Conservation (phyloP, 2,329 filamentous ascomycete species). For the Thelonectria blattea region DNA sequence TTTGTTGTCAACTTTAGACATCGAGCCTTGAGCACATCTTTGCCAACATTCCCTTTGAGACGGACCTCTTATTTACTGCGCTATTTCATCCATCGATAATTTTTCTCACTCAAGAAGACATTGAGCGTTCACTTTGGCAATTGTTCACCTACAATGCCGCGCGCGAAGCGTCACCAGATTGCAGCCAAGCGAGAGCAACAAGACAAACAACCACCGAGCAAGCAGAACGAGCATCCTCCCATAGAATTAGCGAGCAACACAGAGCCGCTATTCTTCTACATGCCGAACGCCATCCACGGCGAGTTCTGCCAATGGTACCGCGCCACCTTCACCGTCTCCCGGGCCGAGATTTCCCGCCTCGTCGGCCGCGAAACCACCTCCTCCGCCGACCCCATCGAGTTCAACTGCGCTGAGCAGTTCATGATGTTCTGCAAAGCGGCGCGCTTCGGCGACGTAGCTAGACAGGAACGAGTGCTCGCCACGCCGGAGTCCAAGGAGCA, state of each 20-base stretch:
- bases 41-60: no score
- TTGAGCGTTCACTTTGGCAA: no score
- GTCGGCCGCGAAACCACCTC: conserved; percentile 30
- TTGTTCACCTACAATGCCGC: background rate
- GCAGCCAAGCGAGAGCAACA: background rate
- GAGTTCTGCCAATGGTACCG: conserved; percentile 46
- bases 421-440: conserved; percentile 44
- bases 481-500: conserved; percentile 39
- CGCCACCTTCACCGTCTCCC: conserved; percentile 37
- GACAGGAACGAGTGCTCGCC: conserved; percentile 34
- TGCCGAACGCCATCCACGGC: conserved; percentile 39
- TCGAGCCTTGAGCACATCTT: no score
- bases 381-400: conserved; percentile 32
- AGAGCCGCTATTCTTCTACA: conserved; percentile 40
- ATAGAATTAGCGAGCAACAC: background rate
- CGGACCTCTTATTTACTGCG: background rate
- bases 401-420: conserved; percentile 48
- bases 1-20: no score
- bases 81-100: no score
- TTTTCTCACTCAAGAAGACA: no score
- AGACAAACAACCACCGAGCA: background rate
- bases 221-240: no score
- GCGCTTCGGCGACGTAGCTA: conserved; percentile 40
- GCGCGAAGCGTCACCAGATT: background rate
- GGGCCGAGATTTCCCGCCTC: conserved; percentile 36